Percentiles rank a stretch among this genome's conserved stretches.
These are phyloP conservation scores for Hypomontagnella submonticulosa DNA, from an alignment of 495 filamentous ascomycete species.

Conservation along the genomic window DNA sequence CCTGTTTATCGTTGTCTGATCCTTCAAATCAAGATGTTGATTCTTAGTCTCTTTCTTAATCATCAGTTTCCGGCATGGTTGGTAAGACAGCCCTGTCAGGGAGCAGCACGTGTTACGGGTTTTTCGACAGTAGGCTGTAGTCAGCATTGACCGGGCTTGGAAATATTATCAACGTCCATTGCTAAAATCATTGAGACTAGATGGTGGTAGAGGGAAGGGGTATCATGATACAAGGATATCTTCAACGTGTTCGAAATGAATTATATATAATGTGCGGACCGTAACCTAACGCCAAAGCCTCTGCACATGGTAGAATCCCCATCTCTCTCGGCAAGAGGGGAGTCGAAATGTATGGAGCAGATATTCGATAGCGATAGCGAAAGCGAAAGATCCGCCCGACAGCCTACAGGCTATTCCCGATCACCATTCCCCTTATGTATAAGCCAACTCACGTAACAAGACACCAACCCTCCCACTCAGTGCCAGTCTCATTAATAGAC, in stretches of 20 bases:
- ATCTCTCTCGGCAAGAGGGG: too few relatives aligned
- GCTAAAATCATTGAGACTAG: not conserved
- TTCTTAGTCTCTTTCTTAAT: not conserved
- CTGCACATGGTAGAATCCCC: too few relatives aligned
- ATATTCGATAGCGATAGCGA: too few relatives aligned
- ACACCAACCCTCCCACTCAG: not conserved
- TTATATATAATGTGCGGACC: too few relatives aligned
- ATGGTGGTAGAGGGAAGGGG: too few relatives aligned
- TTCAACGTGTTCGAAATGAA: too few relatives aligned
- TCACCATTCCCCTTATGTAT: too few relatives aligned
- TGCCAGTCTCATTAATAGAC: not conserved
- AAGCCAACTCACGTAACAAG: not conserved
- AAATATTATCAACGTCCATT: not conserved
- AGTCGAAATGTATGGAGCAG: too few relatives aligned
- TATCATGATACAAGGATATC: not conserved
- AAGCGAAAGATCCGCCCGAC: too few relatives aligned
- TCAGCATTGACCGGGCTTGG: not conserved
- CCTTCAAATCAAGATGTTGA: not conserved
- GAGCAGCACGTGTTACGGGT: conserved; percentile 4
- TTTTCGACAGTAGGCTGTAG: not conserved
- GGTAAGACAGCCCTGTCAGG: not conserved
- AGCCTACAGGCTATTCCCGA: too few relatives aligned
- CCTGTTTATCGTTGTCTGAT: not conserved
- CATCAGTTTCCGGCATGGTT: not conserved
- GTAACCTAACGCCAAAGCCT: too few relatives aligned